Percentiles rank a stretch among this genome's conserved stretches.
phyloP scores from a whole-genome alignment of 345 rosid genomes.

The Trapa bicornis region DNA sequence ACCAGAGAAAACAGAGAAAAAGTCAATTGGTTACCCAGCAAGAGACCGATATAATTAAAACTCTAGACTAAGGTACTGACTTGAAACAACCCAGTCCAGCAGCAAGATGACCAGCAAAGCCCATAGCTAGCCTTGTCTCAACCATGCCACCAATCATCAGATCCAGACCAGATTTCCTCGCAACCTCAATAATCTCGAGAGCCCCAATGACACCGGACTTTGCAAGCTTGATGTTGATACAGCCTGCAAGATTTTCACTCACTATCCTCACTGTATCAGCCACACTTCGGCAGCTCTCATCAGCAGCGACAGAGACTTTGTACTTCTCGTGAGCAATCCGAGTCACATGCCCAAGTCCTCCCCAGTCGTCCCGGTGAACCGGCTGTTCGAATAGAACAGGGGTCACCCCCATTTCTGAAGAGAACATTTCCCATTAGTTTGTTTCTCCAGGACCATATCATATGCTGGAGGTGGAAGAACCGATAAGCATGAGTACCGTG shows the following conservation, averaged over 20 bases:
- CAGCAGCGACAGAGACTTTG: constrained; percentile 82
- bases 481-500: constrained; percentile 27
- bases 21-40: not conserved
- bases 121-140: constrained; percentile 92
- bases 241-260: constrained; percentile 48
- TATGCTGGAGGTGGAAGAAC: not conserved
- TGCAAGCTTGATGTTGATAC: constrained; percentile 76
- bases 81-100: constrained; percentile 86
- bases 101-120: constrained; percentile 86
- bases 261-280: constrained; percentile 61
- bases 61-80: constrained; percentile 18
- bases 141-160: constrained; percentile 96
- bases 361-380: constrained; percentile 86
- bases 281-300: constrained; percentile 76
- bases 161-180: constrained; percentile 49
- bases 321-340: constrained; percentile 46
- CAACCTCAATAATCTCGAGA: constrained; percentile 61
- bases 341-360: constrained; percentile 74
- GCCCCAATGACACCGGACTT: constrained; percentile 73
- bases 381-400: constrained; percentile 93
- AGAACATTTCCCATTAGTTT: not conserved
- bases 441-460: not conserved
- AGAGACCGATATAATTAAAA: not conserved
- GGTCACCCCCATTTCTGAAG: constrained; percentile 66
- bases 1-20: not conserved